Evolutionary conservation across 2,329 filamentous ascomycete genomes (phyloP), one percentile per base, ranked within the genome.

Genomic region (Chrysosphaeria jannelii): DNA sequence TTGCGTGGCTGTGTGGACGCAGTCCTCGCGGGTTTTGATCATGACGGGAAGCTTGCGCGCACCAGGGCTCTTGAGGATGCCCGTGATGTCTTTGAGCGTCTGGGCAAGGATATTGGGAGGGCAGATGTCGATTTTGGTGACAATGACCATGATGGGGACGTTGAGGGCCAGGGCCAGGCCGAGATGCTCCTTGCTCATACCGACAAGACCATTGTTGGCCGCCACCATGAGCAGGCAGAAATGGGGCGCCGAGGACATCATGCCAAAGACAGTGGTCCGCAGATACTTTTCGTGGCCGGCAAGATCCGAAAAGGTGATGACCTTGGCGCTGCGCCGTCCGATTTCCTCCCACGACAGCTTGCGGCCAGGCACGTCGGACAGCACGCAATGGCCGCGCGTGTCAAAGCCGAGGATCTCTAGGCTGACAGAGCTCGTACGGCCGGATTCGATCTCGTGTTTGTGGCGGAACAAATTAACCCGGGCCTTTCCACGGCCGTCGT

Each of bases 371-470:
- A 68, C 70, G 28, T 70, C 70, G 19, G 74, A 81, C 10, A 65
- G 61, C 10, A 93, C 59, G 14, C 90, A 69, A 13, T 79, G 62
- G 14, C 85, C 81, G 26, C 59, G 57, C 23, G 70, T 76, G 42
- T 93, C 78, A 35, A 91, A 97, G 2, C 85, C 85, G 69, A 93
- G 78, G 30, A 93, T 93, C 43, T 97, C 85, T 79, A 93, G 88
- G 20, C 85, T 81, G 1, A 97, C 85, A 0, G 79, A 91, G 39
- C 76, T 90, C 7, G 85, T 97, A 32, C 85, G 60, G 2, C 85
- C 85, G 22, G 74, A 85, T 45, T 97, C 85, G 19, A 93, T 71
- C 46, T 97, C 85, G 38, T 97, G 85, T 45, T 97, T 93, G 44
- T 97, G 85, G 10, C 85, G 63, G 47, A 97, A 97, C 8, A 97